A percentile compares a stretch with the other conserved stretches of the same genome.
Evolutionary conservation across 139 green algal species (phyloP).

Genomic region (Coelastrella sp.): DNA sequence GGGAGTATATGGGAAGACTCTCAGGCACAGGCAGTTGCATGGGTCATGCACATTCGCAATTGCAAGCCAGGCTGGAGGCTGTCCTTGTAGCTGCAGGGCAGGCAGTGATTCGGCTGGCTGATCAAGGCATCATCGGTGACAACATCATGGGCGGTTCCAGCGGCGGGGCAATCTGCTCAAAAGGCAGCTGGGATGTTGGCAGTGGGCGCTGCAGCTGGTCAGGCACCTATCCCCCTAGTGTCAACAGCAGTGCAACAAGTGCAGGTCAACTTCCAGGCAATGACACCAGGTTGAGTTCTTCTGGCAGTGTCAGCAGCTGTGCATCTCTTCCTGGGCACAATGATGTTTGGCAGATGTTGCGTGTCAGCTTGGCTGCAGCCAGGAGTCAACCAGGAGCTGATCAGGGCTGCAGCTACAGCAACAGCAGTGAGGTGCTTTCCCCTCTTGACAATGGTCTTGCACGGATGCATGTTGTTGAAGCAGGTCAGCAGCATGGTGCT

Average conservation of each 20-base stretch:
- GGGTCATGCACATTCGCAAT: not conserved
- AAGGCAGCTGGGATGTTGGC: conserved; percentile 11
- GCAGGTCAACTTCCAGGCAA: too few species aligned
- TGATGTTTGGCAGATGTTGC: not conserved
- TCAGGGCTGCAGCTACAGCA: not conserved
- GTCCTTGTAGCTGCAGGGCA: conserved; percentile 28
- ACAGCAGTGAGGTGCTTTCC: conserved; percentile 9
- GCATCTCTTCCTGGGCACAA: not conserved
- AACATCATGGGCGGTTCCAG: too few species aligned
- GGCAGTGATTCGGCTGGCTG: conserved; percentile 6
- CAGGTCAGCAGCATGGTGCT: not conserved
- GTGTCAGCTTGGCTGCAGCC: not conserved
- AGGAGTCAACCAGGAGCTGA: too few species aligned
- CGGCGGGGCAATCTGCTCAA: too few species aligned
- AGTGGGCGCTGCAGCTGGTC: conserved; percentile 2
- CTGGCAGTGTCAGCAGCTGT: conserved; percentile 8
- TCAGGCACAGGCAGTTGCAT: too few species aligned
- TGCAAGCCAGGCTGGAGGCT: conserved; percentile 30
- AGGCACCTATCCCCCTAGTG: not conserved
- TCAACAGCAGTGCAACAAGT: too few species aligned
- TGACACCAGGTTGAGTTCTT: not conserved
- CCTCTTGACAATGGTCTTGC: conserved; percentile 14
- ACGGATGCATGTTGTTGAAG: not conserved
- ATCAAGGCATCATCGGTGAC: not conserved
- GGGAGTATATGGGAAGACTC: too few species aligned